phyloP scores from a whole-genome alignment of 331 rosid species.

The Malus hybrid region DNA sequence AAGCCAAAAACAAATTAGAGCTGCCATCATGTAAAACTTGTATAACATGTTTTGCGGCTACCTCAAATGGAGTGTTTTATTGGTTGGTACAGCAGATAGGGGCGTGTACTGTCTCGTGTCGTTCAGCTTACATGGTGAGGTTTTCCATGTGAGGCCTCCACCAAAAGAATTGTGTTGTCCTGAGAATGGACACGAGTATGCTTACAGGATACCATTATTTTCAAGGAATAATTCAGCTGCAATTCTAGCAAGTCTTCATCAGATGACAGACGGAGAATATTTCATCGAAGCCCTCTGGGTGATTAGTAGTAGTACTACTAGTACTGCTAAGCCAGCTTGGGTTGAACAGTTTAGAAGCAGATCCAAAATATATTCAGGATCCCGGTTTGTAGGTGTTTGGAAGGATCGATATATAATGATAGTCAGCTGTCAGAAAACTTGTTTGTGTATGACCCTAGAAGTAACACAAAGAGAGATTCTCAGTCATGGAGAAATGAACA shows the following conservation, averaged over 20 bases:
- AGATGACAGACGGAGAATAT: not conserved
- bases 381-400: not conserved
- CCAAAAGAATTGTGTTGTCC: not conserved
- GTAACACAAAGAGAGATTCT: not conserved
- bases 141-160: not conserved
- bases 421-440: not conserved
- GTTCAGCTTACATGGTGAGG: not conserved
- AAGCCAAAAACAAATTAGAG: not conserved
- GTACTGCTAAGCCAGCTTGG: not conserved
- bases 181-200: too few species aligned
- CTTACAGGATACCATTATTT: not conserved
- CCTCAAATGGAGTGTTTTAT: not conserved
- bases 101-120: not conserved
- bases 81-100: not conserved
- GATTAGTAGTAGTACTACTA: not conserved
- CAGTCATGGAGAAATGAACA: not conserved
- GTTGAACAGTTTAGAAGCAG: not conserved
- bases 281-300: not conserved
- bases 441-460: not conserved
- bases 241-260: not conserved
- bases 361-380: not conserved
- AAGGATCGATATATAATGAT: not conserved
- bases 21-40: not conserved
- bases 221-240: not conserved
- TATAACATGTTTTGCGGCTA: not conserved